These are phyloP conservation scores for Leccinum subfulvum DNA, from an alignment of 1,284 basidiomycete species.

Conservation along the genomic window DNA sequence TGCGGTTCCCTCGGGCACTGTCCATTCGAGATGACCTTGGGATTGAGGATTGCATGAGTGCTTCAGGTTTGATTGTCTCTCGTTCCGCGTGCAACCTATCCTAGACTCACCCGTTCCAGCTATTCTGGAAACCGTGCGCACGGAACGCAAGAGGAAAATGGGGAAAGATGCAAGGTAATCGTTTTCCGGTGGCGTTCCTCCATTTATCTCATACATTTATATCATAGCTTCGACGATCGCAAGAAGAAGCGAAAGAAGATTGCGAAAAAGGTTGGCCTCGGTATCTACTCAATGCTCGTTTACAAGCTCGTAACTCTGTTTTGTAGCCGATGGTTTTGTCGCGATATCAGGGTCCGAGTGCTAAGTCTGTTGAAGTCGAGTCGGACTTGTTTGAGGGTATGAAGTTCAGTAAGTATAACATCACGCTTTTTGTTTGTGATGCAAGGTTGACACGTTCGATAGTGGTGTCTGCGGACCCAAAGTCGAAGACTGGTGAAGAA, in stretches of 20 bases:
- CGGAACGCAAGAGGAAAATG: constrained; percentile 71
- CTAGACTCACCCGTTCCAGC: constrained; percentile 31
- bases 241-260: constrained; percentile 66
- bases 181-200: constrained; percentile 1
- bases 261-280: constrained; percentile 48
- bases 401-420: constrained; percentile 67
- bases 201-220: background rate
- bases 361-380: constrained; percentile 57
- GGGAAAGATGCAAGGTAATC: constrained; percentile 54
- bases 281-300: background rate
- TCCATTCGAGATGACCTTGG: constrained; percentile 73
- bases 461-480: constrained; percentile 81
- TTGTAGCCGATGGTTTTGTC: constrained; percentile 59
- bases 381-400: constrained; percentile 69
- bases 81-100: background rate
- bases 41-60: constrained; percentile 67
- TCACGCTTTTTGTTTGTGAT: background rate
- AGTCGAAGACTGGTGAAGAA: constrained; percentile 63
- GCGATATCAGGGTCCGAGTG: constrained; percentile 61
- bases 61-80: constrained; percentile 47
- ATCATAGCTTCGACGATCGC: constrained; percentile 41
- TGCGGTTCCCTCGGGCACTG: constrained; percentile 88
- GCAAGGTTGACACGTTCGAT: background rate
- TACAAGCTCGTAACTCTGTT: background rate
- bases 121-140: constrained; percentile 54